phyloP scores from a whole-genome alignment of 1,139 yeast genomes.

The Tardiomyces digboiensis region DNA sequence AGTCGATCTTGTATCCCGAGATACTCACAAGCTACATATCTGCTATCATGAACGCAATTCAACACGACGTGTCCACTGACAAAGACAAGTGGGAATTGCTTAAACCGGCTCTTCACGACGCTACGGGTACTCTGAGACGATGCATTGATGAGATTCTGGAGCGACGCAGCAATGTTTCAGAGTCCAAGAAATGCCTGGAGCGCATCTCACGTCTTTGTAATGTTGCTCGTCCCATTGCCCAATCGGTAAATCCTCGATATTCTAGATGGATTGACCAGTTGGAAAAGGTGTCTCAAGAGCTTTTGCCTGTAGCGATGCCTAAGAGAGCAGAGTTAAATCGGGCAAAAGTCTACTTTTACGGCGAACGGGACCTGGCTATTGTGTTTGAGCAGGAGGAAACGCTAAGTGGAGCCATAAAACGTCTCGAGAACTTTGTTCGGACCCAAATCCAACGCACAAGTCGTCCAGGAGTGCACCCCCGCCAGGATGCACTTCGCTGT shows the following conservation, averaged over 20 bases:
- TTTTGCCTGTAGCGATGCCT: not conserved
- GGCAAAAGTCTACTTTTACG: not conserved
- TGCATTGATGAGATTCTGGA: not conserved
- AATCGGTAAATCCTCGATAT: not conserved
- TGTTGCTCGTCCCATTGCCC: not conserved
- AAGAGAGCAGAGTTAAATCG: not conserved
- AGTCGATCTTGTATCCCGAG: not conserved
- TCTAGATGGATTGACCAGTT: not conserved
- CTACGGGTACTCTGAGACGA: not conserved
- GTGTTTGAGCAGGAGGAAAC: not conserved
- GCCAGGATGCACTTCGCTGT: too few species aligned
- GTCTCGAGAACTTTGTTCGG: not conserved
- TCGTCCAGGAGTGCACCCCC: too few species aligned
- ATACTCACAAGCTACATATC: not conserved
- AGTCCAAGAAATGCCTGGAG: not conserved
- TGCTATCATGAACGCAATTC: not conserved
- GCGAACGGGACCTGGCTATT: not conserved
- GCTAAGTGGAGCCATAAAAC: not conserved
- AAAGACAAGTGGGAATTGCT: not conserved
- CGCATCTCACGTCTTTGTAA: not conserved
- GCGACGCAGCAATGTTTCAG: not conserved
- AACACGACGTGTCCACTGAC: too few species aligned
- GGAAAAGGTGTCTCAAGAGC: not conserved
- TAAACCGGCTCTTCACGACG: not conserved
- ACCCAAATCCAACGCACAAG: not conserved